phyloP scores from a whole-genome alignment of 495 filamentous ascomycete genomes.

The Glarea lozoyensis region DNA sequence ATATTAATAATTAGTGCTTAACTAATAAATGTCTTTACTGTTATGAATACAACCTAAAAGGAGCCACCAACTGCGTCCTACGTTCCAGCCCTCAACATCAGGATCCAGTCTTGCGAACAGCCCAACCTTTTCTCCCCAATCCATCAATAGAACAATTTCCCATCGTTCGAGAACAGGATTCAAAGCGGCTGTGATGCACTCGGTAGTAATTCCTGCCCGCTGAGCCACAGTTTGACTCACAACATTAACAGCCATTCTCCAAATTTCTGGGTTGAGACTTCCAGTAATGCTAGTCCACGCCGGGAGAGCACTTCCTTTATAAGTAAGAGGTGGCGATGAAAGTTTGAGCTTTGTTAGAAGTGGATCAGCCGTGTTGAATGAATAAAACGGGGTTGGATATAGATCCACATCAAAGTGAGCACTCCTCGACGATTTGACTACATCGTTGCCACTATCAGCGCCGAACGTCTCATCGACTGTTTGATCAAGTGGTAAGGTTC shows the following conservation, averaged over 20 bases:
- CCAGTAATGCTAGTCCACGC: conserved; percentile 76
- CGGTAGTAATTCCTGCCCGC: conserved; percentile 45
- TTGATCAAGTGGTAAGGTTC: conserved; percentile 44
- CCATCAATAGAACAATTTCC: conserved; percentile 56
- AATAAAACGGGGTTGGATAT: conserved; percentile 46
- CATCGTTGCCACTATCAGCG: conserved; percentile 56
- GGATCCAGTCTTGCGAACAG: conserved; percentile 26
- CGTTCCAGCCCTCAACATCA: conserved; percentile 36
- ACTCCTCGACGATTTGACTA: conserved; percentile 58
- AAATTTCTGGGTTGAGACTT: conserved; percentile 48
- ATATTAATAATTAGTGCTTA: no score
- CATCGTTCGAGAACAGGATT: conserved; percentile 55
- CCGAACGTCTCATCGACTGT: conserved; percentile 64
- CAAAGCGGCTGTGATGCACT: conserved; percentile 43
- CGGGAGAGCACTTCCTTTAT: conserved; percentile 43
- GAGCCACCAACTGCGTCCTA: conserved; percentile 68
- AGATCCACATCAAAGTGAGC: conserved; percentile 55
- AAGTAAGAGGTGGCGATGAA: conserved; percentile 10
- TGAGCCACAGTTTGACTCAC: conserved; percentile 50
- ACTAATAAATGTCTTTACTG: no score
- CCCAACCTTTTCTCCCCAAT: conserved; percentile 52
- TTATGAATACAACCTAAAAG: conserved; percentile 6
- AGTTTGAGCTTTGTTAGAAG: conserved; percentile 21
- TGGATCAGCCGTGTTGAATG: conserved; percentile 45
- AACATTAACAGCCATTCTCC: conserved; percentile 54